These are phyloP conservation scores for Sarcomyxa edulis DNA, from an alignment of 768 basidiomycete genomes.

Conservation along the genomic window DNA sequence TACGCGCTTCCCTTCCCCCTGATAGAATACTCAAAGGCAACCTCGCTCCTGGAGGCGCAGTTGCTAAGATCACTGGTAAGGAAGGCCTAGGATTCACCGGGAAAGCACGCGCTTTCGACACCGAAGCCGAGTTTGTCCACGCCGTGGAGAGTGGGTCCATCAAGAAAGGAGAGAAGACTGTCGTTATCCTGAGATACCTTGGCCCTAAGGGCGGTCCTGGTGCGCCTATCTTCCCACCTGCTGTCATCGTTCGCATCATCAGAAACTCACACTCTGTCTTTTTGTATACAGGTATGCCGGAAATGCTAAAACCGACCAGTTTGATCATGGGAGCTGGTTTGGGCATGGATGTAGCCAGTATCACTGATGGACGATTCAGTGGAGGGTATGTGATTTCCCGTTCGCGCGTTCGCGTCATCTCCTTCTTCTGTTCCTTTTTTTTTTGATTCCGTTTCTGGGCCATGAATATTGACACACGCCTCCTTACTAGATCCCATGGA, in stretches of 20 bases:
- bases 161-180: slow-evolving; percentile 95
- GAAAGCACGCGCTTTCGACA: slow-evolving; percentile 89
- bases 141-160: slow-evolving; percentile 88
- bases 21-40: slow-evolving; percentile 84
- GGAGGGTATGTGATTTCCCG: slow-evolving; percentile 68
- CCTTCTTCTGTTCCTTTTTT: slow-evolving; percentile 11
- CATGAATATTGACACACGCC: neutral
- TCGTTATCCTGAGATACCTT: slow-evolving; percentile 90
- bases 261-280: slow-evolving; percentile 6
- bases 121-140: slow-evolving; percentile 79
- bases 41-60: slow-evolving; percentile 92
- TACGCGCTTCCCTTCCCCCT: neutral
- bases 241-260: neutral
- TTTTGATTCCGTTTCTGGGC: slow-evolving; percentile 8
- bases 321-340: slow-evolving; percentile 98
- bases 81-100: slow-evolving; percentile 88
- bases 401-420: slow-evolving; percentile 8
- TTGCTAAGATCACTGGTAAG: slow-evolving; percentile 95
- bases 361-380: slow-evolving; percentile 97
- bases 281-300: slow-evolving; percentile 78
- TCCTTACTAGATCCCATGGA: slow-evolving; percentile 74
- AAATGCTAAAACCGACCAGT: slow-evolving; percentile 92
- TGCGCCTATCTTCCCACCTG: slow-evolving; percentile 28
- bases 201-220: slow-evolving; percentile 97
- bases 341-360: slow-evolving; percentile 91